Evolutionary conservation across 1,139 yeast genomes (phyloP).

Genomic region (Saccharomyces hybrid): DNA sequence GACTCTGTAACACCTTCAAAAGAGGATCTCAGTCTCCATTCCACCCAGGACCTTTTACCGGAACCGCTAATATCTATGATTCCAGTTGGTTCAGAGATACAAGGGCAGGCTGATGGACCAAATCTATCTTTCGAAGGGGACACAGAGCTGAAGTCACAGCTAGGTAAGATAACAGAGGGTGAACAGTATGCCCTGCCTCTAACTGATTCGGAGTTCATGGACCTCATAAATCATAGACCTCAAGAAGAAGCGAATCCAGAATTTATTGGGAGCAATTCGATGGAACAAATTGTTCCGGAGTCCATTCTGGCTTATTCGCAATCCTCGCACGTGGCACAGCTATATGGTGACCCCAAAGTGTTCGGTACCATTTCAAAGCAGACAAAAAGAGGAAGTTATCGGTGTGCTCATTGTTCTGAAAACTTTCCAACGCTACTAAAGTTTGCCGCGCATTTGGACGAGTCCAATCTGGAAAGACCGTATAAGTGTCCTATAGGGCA

Average conservation of each 20-base stretch:
- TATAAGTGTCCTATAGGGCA: slow-evolving; percentile 45
- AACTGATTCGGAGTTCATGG: not conserved
- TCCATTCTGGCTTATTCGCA: not conserved
- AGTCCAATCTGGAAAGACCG: slow-evolving; percentile 35
- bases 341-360: slow-evolving; percentile 4
- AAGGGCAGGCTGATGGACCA: not conserved
- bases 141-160: not conserved
- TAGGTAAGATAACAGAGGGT: not conserved
- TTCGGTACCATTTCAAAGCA: slow-evolving; percentile 27
- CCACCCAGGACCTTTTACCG: not conserved
- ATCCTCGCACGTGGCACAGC: not conserved
- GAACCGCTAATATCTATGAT: not conserved
- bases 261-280: not conserved
- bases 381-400: slow-evolving; percentile 42
- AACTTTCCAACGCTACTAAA: slow-evolving; percentile 37
- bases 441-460: slow-evolving; percentile 44
- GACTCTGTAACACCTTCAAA: not conserved
- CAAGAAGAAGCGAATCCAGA: not conserved
- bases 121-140: not conserved
- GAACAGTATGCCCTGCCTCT: not conserved
- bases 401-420: slow-evolving; percentile 45
- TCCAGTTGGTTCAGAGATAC: not conserved
- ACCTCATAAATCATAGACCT: not conserved
- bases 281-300: not conserved
- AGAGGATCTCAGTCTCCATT: not conserved